Evolutionary conservation across 2,329 filamentous ascomycete genomes (phyloP).

Genomic region (Aspergillus ruber): DNA sequence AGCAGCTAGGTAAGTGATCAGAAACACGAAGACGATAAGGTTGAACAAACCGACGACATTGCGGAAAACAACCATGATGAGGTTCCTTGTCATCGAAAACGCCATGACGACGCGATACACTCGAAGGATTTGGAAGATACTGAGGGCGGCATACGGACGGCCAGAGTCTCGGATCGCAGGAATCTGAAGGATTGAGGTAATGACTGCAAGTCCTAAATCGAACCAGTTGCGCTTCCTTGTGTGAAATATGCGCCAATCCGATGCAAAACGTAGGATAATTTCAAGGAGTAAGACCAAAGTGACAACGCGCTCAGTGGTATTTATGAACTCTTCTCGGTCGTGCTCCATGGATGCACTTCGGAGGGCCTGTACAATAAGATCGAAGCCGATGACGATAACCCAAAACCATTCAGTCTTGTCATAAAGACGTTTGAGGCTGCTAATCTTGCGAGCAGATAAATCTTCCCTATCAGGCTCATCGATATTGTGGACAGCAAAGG

Average conservation of each 20-base stretch:
- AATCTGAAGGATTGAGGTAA: constrained; percentile 78
- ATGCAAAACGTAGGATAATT: constrained; percentile 69
- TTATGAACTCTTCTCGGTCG: constrained; percentile 57
- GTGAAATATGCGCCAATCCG: constrained; percentile 77
- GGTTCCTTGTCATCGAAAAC: constrained; percentile 75
- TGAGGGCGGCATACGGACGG: constrained; percentile 76
- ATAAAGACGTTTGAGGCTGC: constrained; percentile 62
- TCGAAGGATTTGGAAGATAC: constrained; percentile 85
- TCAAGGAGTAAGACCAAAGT: constrained; percentile 75
- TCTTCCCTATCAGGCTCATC: constrained; percentile 41
- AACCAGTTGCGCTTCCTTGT: constrained; percentile 67
- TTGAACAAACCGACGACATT: constrained; percentile 91
- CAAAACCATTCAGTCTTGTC: constrained; percentile 69
- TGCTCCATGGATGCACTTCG: constrained; percentile 70
- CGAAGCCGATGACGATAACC: constrained; percentile 73
- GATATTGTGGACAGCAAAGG: constrained; percentile 72
- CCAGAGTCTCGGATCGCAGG: constrained; percentile 69
- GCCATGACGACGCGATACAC: constrained; percentile 88
- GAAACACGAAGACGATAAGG: constrained; percentile 89
- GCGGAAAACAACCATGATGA: constrained; percentile 80
- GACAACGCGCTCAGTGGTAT: constrained; percentile 65
- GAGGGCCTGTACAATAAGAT: constrained; percentile 70
- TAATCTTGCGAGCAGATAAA: constrained; percentile 23
- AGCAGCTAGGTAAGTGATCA: constrained; percentile 87
- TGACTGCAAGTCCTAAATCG: constrained; percentile 71